Percentiles rank a stretch among this genome's conserved stretches.
Conservation (phyloP, 2,329 filamentous ascomycete species). For the Pseudogymnoascus sp. region DNA sequence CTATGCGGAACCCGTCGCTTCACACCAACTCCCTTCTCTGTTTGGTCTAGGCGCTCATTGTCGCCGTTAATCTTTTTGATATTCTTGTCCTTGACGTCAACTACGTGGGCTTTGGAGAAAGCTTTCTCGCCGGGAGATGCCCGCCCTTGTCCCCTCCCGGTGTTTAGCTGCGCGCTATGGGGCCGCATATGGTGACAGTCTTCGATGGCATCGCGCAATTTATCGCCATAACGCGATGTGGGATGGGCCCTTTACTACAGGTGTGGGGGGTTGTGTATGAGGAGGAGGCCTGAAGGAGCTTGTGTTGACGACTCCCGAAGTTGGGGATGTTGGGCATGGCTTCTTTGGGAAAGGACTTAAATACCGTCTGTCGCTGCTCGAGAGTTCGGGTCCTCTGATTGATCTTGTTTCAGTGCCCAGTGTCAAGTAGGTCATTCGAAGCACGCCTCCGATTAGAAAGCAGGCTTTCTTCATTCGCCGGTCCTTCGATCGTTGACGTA, state of each 20-base stretch:
- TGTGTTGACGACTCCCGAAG: not conserved
- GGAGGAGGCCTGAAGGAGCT: not conserved
- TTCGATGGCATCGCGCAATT: constrained; percentile 4
- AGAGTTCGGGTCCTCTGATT: not conserved
- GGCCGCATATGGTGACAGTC: not conserved
- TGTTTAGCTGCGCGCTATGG: not conserved
- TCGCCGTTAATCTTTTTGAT: not conserved
- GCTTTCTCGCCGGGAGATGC: not conserved
- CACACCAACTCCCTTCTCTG: not conserved
- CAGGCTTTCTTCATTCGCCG: not conserved
- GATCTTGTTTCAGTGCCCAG: not conserved
- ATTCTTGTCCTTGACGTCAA: not conserved
- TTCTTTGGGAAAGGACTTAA: constrained; percentile 1
- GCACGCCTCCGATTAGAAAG: not conserved
- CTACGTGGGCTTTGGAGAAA: not conserved
- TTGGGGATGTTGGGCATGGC: not conserved
- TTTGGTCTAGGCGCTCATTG: not conserved
- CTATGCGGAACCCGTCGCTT: not conserved
- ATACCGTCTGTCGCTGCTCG: not conserved
- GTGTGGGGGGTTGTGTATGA: not conserved
- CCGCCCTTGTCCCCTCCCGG: not conserved
- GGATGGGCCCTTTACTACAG: too few species aligned
- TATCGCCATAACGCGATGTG: not conserved
- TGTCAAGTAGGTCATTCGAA: not conserved
- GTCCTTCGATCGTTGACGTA: not conserved